Base-by-base conservation (phyloP, 495 filamentous ascomycete species). In the Aspergillus campestris region DNA sequence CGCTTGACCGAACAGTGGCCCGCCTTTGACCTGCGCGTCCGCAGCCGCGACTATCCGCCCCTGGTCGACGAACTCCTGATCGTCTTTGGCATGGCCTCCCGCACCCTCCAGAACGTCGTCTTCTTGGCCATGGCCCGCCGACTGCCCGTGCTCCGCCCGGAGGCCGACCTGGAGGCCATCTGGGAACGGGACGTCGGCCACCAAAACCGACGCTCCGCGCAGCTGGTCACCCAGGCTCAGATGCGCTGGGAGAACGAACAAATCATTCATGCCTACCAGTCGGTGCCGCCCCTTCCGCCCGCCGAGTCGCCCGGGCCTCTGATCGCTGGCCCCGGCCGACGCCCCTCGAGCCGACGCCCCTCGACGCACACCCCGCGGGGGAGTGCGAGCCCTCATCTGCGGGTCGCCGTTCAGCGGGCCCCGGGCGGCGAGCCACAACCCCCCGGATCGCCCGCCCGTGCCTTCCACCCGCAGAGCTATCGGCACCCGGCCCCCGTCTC, bases 21-120 rank as follows among this genome's bases (percentile, higher is more conserved):
- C 6, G 3, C 15, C 1, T 60, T 74, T 40, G 51, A 54, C 10
- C 34, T 45, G 14, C 40, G 35, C 6, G 47, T 64, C 24, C 80
- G 51, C 42, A 49, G 7, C 8, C 57, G 40, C 41, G 56, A 57
- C 55, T 82, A 75, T 55, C 84, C 84, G 14, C 77, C 78, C 8
- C 57, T 84, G 6, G 70, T 82, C 31, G 69, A 72, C 34, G 84
- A 89, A 56, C 60, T 87, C 1, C 50, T 73, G 14, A 47, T 40
- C 3, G 37, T 44, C 11, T 66, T 87, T n/a, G 48, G 56, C 1
- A 62, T 84, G 14, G 59, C 56, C 8, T 86, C 84, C 0, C 65
- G 73, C 0, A 64, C 72, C 3, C 48, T 87, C 8, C 76, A 84
- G 51, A 58, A 48, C 2, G 75, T 84, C 34, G 60, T 84, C 11